Percentiles rank a stretch among this genome's conserved stretches.
phyloP scores from a whole-genome alignment of 169 alveolate genomes.

The Plasmodium billcollinsi region DNA sequence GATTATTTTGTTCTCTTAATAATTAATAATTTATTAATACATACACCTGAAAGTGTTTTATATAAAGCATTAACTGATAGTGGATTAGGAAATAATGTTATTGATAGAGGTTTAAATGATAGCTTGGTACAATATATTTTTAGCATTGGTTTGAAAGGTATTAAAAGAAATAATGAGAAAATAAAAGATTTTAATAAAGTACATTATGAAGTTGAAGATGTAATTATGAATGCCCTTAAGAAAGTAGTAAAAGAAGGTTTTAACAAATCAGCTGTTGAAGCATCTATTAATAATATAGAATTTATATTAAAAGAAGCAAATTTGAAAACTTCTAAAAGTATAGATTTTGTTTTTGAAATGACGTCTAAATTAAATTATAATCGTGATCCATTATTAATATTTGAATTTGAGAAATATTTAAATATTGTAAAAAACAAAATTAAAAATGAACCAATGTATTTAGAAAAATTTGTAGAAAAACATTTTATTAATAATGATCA shows the following conservation, averaged over 20 bases:
- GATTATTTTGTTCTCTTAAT: constrained; percentile 66
- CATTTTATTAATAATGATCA: constrained; percentile 81
- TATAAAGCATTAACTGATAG: constrained; percentile 64
- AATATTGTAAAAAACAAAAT: constrained; percentile 37
- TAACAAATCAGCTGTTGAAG: constrained; percentile 83
- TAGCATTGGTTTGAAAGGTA: constrained; percentile 71
- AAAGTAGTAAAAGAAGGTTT: constrained; percentile 81
- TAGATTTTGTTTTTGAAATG: constrained; percentile 56
- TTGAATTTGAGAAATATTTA: constrained; percentile 61
- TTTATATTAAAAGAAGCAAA: constrained; percentile 81
- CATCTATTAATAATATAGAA: constrained; percentile 84
- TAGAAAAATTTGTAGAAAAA: constrained; percentile 76
- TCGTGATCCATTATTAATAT: constrained; percentile 52
- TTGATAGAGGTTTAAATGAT: constrained; percentile 81
- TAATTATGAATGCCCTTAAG: constrained; percentile 78
- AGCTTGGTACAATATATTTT: constrained; percentile 47
- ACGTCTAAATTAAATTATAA: constrained; percentile 53
- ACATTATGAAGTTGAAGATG: constrained; percentile 78
- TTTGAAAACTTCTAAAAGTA: constrained; percentile 65
- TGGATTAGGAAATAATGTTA: constrained; percentile 82
- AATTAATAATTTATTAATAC: constrained; percentile 45
- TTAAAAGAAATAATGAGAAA: constrained; percentile 52
- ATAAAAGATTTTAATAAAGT: constrained; percentile 31
- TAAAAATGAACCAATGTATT: constrained; percentile 77
- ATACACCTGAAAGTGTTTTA: constrained; percentile 62